Percentiles rank a stretch among this genome's conserved stretches.
Conservation (phyloP, 306 rosid genomes). For the Cucurbita maxima region DNA sequence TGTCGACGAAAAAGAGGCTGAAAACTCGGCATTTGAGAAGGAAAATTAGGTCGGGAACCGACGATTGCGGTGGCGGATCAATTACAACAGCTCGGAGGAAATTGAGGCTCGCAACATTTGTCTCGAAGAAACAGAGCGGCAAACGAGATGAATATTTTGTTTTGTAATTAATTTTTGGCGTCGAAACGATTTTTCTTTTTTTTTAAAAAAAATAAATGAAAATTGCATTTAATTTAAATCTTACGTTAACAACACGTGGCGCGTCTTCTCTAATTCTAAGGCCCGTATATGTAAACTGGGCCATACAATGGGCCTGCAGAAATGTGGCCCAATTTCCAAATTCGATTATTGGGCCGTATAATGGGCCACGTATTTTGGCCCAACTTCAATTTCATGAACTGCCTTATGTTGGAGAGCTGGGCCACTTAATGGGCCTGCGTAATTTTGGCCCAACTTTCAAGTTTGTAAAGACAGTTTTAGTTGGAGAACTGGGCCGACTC, state of each 20-base stretch:
- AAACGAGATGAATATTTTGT: slow-evolving; percentile 1
- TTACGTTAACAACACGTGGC: not conserved
- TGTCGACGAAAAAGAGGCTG: not conserved
- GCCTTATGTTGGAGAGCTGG: too few species aligned
- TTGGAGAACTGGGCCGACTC: too few species aligned
- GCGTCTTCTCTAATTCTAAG: not conserved
- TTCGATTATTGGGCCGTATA: too few species aligned
- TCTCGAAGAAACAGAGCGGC: not conserved
- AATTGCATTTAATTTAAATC: not conserved
- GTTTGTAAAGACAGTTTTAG: too few species aligned
- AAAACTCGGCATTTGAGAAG: not conserved
- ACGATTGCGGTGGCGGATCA: not conserved
- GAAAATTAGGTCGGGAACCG: not conserved
- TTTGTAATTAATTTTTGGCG: slow-evolving; percentile 1
- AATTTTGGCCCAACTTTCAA: too few species aligned
- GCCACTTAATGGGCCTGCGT: too few species aligned
- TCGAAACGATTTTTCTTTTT: not conserved
- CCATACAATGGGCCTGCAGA: not conserved
- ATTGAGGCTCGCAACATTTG: slow-evolving; percentile 6
- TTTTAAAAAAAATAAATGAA: not conserved
- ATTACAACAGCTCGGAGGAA: not conserved
- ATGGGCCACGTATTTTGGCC: too few species aligned
- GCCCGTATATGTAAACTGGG: not conserved
- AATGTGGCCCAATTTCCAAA: not conserved
- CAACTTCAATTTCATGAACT: too few species aligned